Base-by-base conservation (phyloP, 192 early-diverging fungal species). In the Coemansia sp. region DNA sequence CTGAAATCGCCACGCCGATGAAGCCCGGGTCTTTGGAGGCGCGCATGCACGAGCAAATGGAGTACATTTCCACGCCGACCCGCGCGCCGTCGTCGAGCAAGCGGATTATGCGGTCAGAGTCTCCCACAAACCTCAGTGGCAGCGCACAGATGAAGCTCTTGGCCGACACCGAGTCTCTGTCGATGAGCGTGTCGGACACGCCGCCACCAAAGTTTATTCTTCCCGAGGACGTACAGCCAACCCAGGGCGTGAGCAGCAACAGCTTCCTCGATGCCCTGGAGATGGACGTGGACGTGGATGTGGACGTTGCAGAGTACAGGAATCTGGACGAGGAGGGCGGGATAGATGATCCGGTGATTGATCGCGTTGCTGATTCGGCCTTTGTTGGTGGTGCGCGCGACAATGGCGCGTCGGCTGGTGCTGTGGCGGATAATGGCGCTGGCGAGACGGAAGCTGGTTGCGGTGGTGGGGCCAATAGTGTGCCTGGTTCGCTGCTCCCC, bases 1-100 rank as follows among this genome's bases (percentile, higher is more conserved):
- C 64, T 8, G 67, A 77, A 14, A 65, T 77, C 9, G 67, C 62
- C 11, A 77, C 67, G 10, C 73, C 73, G 5, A 36, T 25, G 15
- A 68, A 47, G 28, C 67, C 67, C 0, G 61, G 73, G 15, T 43
- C 61, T 3, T 14, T 24, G 2, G 73, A 70, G 37, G 60, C 67
- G 13, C 38, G 46, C 9, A 23, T 18, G 41, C 72, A 65, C 22
- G 52, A 61, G 35, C 41, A 46, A 0, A 45, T 46, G 45, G 60
- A 52, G 25, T 76, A 50, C 47, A 69, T 76, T 32, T 35, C 52
- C 30, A 70, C 67, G 3, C 72, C 72, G 0, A 67, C 57, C 6
- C 23, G 67, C 13, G 72, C 67, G 3, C 72, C 72, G 0, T 49
- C 67, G 14, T 50, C 72, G 4, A 64, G 56, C 30, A 74, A 67